Base-by-base conservation (phyloP, 2,329 filamentous ascomycete species). In the Fusarium continuum region DNA sequence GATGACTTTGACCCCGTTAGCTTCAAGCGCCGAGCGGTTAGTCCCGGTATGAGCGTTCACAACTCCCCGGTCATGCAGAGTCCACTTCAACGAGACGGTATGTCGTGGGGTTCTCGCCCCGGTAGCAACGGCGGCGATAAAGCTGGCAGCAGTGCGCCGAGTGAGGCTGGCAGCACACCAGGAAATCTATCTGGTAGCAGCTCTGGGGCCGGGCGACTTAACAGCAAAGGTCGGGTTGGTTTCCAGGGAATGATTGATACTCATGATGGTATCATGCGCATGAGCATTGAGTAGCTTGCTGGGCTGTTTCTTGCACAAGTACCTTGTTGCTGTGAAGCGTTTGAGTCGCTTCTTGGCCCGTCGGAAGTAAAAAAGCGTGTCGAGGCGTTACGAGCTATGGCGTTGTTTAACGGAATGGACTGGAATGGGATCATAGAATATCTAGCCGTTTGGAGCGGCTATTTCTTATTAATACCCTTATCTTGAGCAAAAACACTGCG, bases 211-310 rank as follows among this genome's bases (percentile, higher is more conserved):
- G 83, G 83, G 53, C 81, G 84, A 10, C 75, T 80, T 68, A 79
- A 82, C 66, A 79, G 83, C 68, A 85, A 83, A 74, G 89, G 81
- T 62, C 77, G 91, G 28, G 82, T 96, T 13, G 92, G 92, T 8
- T 84, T 96, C 67, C 93, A 97, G 77, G 92, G 93, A 2, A 97
- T 98, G 93, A 90, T 87, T 16, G 94, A 97, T 76, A 94, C 94
- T n/a, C 92, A 92, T 73, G 94, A 97, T 75, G 91, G 93, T 2
- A 83, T 97, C 65, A 97, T 97, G 90, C 93, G 94, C 70, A 95
- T 98, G 91, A 97, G 91, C 76, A 97, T 97, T 71, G 93, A 97
- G 75, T 97, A 79, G 39, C 17, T 26, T 41, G 34, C n/a, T 39
- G 32, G 8, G 25, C 25, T 32, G 22, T 17, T 41, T 43, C 23